phyloP scores from a whole-genome alignment of 2,329 filamentous ascomycete genomes.

The Chaetomiaceae sp. region DNA sequence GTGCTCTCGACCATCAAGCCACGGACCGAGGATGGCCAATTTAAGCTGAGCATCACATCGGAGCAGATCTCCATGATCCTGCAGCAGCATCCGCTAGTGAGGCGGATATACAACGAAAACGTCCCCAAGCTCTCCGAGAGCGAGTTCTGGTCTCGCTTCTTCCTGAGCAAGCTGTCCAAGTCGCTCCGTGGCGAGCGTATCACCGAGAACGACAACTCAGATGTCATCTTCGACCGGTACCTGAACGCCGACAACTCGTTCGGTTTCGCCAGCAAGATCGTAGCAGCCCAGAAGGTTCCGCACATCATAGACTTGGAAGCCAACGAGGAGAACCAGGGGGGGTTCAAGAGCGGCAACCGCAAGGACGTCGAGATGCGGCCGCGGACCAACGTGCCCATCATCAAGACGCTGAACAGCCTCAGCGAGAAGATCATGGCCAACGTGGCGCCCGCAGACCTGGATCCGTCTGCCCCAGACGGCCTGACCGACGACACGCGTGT shows the following conservation, averaged over 20 bases:
- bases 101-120: conserved; percentile 87
- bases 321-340: conserved; percentile 93
- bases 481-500: conserved; percentile 64
- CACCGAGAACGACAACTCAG: conserved; percentile 68
- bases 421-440: conserved; percentile 92
- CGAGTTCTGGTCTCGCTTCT: conserved; percentile 92
- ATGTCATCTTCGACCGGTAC: conserved; percentile 82
- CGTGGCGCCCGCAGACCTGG: conserved; percentile 72
- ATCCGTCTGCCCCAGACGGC: conserved; percentile 51
- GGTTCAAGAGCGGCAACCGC: conserved; percentile 73
- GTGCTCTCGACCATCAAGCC: conserved; percentile 87
- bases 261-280: conserved; percentile 48
- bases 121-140: conserved; percentile 75
- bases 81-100: conserved; percentile 85
- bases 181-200: conserved; percentile 87
- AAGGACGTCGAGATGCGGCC: conserved; percentile 90
- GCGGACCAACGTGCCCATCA: conserved; percentile 75
- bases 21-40: conserved; percentile 66
- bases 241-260: conserved; percentile 65
- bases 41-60: conserved; percentile 78
- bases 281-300: conserved; percentile 63
- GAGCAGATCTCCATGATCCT: conserved; percentile 94
- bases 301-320: conserved; percentile 89
- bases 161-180: conserved; percentile 84
- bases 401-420: conserved; percentile 81